Conservation (phyloP, 352 stramenopile species). For the Globisporangium cederbergense region DNA sequence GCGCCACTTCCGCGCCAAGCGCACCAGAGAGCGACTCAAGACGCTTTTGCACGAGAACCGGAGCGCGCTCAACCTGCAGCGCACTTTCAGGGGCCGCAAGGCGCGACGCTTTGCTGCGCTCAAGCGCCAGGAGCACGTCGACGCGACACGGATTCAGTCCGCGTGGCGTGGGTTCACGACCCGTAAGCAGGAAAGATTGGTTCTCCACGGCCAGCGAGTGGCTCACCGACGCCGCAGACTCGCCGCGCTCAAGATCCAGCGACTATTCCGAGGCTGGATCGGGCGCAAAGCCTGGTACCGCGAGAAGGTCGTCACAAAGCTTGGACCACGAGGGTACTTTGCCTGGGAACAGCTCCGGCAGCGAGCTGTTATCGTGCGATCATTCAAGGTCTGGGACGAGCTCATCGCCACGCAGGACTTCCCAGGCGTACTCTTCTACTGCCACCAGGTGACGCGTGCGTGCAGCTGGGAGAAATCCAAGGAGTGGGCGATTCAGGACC, state of each 20-base stretch:
- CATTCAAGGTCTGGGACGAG: conserved; percentile 77
- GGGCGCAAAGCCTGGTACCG: conserved; percentile 38
- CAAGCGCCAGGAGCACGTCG: conserved; percentile 30
- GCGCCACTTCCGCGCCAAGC: conserved; percentile 46
- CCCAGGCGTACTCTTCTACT: conserved; percentile 64
- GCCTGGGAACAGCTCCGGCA: conserved; percentile 48
- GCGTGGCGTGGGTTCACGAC: conserved; percentile 34
- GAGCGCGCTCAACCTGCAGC: conserved; percentile 54
- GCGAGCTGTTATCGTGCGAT: conserved; percentile 27
- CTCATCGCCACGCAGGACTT: conserved; percentile 47
- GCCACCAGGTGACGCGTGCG: conserved; percentile 55
- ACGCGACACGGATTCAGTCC: conserved; percentile 53
- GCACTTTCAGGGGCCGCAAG: conserved; percentile 55
- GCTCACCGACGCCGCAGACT: conserved; percentile 23
- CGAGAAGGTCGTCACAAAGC: conserved; percentile 39
- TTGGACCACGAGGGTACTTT: conserved; percentile 55
- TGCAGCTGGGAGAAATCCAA: conserved; percentile 70
- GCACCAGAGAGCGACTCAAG: conserved; percentile 41
- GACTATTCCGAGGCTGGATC: conserved; percentile 47
- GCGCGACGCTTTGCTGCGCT: conserved; percentile 33
- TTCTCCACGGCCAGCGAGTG: conserved; percentile 17
- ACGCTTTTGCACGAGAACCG: conserved; percentile 57
- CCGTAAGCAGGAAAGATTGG: conserved; percentile 30
- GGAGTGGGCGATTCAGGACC: conserved; percentile 50
- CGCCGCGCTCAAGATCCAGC: conserved; percentile 44